These are phyloP conservation scores for Wallacemonas collosoma DNA, from an alignment of 208 protist species.

Conservation along the genomic window DNA sequence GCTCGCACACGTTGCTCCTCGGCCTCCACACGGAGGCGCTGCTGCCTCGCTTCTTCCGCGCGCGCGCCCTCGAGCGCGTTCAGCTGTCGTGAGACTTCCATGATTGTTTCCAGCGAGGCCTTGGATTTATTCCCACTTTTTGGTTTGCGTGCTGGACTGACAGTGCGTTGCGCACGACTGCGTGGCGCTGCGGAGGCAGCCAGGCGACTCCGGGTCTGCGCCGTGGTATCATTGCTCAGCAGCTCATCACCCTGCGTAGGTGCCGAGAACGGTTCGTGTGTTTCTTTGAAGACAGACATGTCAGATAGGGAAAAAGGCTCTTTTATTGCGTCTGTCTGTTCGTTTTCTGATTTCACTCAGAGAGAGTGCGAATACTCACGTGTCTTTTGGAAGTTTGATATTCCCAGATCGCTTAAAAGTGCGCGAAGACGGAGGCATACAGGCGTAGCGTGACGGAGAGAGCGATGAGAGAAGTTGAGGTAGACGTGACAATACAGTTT, in stretches of 20 bases:
- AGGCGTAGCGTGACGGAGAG: too few relatives aligned
- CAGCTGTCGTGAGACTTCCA: conserved; percentile 9
- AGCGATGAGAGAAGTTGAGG: too few relatives aligned
- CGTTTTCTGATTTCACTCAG: too few relatives aligned
- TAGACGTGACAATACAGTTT: too few relatives aligned
- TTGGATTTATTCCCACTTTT: conserved; percentile 13
- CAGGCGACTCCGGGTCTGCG: conserved; percentile 10
- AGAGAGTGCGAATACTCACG: too few relatives aligned
- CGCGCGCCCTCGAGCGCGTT: conserved; percentile 12
- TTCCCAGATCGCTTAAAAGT: too few relatives aligned
- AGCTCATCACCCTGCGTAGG: conserved; percentile 11
- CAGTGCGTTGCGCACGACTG: too few relatives aligned
- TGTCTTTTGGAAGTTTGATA: too few relatives aligned
- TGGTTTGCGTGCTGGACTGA: not conserved
- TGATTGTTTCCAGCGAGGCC: conserved; percentile 8
- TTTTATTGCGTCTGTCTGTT: too few relatives aligned
- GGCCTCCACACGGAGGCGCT: conserved; percentile 15
- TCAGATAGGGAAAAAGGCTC: too few relatives aligned
- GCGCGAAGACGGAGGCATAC: too few relatives aligned
- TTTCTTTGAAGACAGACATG: conserved; percentile 11
- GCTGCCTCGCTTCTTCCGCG: not conserved
- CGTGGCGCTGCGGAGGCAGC: not conserved
- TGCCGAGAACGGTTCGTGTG: conserved; percentile 5
- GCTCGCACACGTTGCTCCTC: conserved; percentile 27
- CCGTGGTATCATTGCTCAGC: conserved; percentile 8